Conservation (phyloP, 176 grass and related monocot genomes). For the Saccharum officinarum region DNA sequence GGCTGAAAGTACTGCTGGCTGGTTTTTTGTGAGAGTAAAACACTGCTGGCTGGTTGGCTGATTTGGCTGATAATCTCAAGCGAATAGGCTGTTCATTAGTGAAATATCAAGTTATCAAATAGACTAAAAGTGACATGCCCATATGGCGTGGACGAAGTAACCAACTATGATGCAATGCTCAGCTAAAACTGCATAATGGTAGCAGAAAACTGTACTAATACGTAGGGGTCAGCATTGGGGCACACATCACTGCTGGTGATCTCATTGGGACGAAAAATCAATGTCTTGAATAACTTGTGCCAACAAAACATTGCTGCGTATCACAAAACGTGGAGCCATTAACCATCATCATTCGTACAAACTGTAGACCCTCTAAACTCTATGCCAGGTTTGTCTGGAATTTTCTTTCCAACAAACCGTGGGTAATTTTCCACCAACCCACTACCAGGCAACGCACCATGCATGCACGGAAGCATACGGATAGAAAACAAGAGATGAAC, state of each 20-base stretch:
- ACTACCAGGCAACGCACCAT: background rate
- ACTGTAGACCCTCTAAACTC: background rate
- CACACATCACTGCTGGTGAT: background rate
- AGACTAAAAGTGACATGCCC: background rate
- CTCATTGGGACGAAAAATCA: background rate
- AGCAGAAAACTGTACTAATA: background rate
- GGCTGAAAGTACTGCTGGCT: too few species aligned
- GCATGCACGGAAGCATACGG: background rate
- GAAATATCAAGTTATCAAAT: slow-evolving; percentile 21
- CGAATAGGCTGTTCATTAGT: too few species aligned
- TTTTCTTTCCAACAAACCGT: background rate
- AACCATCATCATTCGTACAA: background rate
- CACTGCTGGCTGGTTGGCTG: too few species aligned
- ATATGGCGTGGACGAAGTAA: background rate
- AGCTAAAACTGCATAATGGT: background rate
- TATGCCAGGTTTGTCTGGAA: background rate
- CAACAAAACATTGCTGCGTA: background rate
- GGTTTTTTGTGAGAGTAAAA: too few species aligned
- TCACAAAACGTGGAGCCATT: background rate
- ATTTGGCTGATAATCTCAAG: too few species aligned
- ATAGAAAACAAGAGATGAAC: slow-evolving; percentile 1
- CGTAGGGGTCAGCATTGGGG: background rate
- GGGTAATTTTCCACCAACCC: background rate
- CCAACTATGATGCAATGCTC: slow-evolving; percentile 2
- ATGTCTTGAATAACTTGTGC: background rate